These are phyloP conservation scores for Mortierella sp. DNA, from an alignment of 371 early-diverging fungal genomes.

Conservation along the genomic window DNA sequence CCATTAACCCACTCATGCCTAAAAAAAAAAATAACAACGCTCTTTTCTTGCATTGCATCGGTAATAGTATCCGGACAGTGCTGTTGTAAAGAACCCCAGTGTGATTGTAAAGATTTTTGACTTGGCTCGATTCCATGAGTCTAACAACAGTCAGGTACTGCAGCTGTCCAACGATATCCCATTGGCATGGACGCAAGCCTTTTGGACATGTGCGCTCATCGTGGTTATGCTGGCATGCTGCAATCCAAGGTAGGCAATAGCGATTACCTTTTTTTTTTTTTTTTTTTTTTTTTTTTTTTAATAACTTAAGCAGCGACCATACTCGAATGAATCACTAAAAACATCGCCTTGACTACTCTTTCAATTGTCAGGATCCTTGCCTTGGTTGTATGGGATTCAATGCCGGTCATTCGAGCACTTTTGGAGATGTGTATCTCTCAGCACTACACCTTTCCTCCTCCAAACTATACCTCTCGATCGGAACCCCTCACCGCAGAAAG, in stretches of 20 bases:
- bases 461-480: slow-evolving; percentile 46
- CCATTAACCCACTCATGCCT: no score
- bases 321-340: no score
- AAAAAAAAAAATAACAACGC: no score
- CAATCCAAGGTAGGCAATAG: slow-evolving; percentile 38
- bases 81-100: slow-evolving; percentile 35
- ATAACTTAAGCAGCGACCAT: no score
- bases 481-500: slow-evolving; percentile 40
- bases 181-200: slow-evolving; percentile 41
- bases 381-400: slow-evolving; percentile 51
- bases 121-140: slow-evolving; percentile 30
- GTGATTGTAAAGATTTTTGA: slow-evolving; percentile 42
- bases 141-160: slow-evolving; percentile 13
- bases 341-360: no score
- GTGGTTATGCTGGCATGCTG: slow-evolving; percentile 39
- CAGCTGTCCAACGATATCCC: slow-evolving; percentile 26
- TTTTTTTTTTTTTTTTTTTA: no score
- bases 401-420: slow-evolving; percentile 45
- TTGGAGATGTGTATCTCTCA: slow-evolving; percentile 49
- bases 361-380: slow-evolving; percentile 31
- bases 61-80: slow-evolving; percentile 37
- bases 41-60: no score
- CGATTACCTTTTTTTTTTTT: no score
- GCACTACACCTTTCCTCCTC: slow-evolving; percentile 50
- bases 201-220: slow-evolving; percentile 43